Base-by-base conservation (phyloP, 169 alveolate genomes). In the Miamiensis avidus region DNA sequence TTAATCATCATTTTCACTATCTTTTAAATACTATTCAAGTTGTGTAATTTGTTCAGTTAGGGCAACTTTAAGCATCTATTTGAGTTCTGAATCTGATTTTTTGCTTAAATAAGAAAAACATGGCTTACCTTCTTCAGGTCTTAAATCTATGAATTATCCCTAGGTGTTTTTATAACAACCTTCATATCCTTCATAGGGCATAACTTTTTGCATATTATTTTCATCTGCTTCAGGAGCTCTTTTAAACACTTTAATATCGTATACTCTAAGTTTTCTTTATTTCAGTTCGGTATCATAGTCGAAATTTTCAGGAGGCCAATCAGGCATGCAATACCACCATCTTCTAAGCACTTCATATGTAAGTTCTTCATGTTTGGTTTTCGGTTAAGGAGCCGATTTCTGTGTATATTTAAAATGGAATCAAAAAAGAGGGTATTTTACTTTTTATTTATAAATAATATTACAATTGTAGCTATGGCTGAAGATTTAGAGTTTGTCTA, bases 101-200 rank as follows among this genome's bases (percentile, higher is more conserved):
- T 83, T 85, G 1, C 75, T 85, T 0, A 89, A 82, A 83, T 75
- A 74, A 74, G 82, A 81, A 83, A 82, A 89, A 79, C 91, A 83
- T 28, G 93, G 93, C 34, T 89, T 89, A 4, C 87, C 87, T 82
- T 89, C 93, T 74, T 85, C 89, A 29, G 93, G 93, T 75, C 93
- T 89, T 72, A 89, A 85, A 81, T 89, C 93, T 76, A 78, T 85
- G 16, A 89, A 81, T 64, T 85, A 82, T 82, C 89, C 93, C 75
- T 89, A 84, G 32, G 85, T 74, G 76, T 85, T 84, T 77, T 83
- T 77, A 85, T 78, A 89, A 27, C 82, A 75, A 78, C 88, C 87
- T 85, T 85, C 82, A 74, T 31, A 89, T 29, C 93, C 93, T 49
- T 87, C 88, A n/a, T 85, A 77, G 65, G 85, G 89, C 64, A 73